Percentiles rank a stretch among this genome's conserved stretches.
Conservation (phyloP, 306 rosid genomes). For the Cercis canadensis region DNA sequence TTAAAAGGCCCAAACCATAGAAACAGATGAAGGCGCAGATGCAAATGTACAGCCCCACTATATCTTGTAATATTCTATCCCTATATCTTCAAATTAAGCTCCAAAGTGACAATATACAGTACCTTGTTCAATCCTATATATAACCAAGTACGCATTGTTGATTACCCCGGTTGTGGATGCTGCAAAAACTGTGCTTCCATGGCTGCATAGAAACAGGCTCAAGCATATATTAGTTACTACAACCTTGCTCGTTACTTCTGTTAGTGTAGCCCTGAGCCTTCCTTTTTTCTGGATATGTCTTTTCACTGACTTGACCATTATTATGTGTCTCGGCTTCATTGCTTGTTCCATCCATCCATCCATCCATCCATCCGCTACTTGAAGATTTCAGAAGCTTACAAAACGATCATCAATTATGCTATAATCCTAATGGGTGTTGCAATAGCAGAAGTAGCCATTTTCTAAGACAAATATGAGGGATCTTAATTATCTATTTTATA, state of each 20-base stretch:
- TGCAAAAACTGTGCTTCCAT: constrained; percentile 35
- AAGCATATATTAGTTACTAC: constrained; percentile 33
- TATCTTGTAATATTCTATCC: too few relatives aligned
- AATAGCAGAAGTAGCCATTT: constrained; percentile 35
- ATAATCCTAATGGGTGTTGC: constrained; percentile 46
- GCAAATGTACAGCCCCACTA: too few relatives aligned
- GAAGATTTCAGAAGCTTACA: constrained; percentile 50
- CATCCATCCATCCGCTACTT: too few relatives aligned
- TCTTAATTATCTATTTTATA: too few relatives aligned
- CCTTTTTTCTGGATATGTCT: constrained; percentile 49
- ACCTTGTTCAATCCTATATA: constrained; percentile 54
- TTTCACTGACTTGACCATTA: constrained; percentile 56
- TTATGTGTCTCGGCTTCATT: constrained; percentile 52
- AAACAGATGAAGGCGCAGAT: too few relatives aligned
- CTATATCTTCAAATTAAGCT: constrained; percentile 51
- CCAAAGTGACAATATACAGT: constrained; percentile 55
- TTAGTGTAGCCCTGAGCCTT: constrained; percentile 41
- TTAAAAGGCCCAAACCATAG: too few relatives aligned
- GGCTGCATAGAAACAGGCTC: constrained; percentile 27
- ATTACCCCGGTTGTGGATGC: constrained; percentile 48
- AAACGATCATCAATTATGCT: constrained; percentile 11
- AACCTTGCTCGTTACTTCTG: constrained; percentile 43
- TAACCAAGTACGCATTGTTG: constrained; percentile 62
- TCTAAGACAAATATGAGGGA: too few relatives aligned
- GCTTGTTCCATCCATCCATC: constrained; percentile 49